Base-by-base conservation (phyloP, 2,329 filamentous ascomycete genomes). In the Sporothrix phasma region DNA sequence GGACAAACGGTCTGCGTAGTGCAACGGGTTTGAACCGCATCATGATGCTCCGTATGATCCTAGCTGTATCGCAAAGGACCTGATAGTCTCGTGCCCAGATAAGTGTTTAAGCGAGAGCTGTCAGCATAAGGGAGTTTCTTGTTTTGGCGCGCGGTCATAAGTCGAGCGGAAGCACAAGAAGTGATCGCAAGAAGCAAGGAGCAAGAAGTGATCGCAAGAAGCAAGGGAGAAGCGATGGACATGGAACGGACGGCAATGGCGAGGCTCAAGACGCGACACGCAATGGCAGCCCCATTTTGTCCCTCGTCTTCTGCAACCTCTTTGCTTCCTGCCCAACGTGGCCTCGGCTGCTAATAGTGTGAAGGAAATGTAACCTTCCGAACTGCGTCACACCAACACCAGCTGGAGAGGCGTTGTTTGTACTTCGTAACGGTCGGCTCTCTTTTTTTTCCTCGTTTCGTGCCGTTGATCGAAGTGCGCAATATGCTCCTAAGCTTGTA, bases 331-430 rank as follows among this genome's bases (percentile, higher is more conserved):
- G 43, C 43, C 31, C 37, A 39, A n/a, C 37, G 15, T 61, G 43
- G 19, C 39, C 46, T 61, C 58, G 58, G 41, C 58, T 61, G 11
- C 34, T 22, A 39, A 39, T 19, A 22, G 60, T 41, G 46, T 34
- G 31, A 39, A 22, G 60, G 24, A 56, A 34, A 54, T 63, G 61
- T 39, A 63, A 63, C 49, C 61, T 22, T 56, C 5, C 41, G 26
- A 63, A 39, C 61, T 56, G 26, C 17, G 37, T 34, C 39, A 45
- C 24, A 19, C 61, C 51, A 53, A 46, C 37, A 24, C 13, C 15
- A 51, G 47, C 37, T 41, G 22, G 19, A 26, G 45, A 26, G 26
- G 31, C n/a, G n/a, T n/a, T n/a, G n/a, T n/a, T n/a, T n/a, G n/a
- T n/a, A n/a, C n/a, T 37, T 63, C 29, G 13, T 7, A 31, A 53